These are phyloP conservation scores for Chimonanthus praecox DNA, from an alignment of 164 flowering plant genomes.

Conservation along the genomic window DNA sequence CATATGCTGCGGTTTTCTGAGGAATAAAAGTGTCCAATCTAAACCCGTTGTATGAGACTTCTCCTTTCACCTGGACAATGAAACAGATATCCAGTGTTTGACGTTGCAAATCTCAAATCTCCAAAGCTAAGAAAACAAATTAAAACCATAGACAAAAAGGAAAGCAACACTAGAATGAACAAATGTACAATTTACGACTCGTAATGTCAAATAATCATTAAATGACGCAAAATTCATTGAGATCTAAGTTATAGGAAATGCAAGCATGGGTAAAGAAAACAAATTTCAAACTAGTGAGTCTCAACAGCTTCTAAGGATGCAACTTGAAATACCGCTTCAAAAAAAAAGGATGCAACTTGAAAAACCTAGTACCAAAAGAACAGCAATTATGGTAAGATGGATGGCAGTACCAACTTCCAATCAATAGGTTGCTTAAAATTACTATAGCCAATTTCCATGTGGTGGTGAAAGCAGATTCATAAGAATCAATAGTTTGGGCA, in stretches of 20 bases:
- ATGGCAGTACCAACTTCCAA: too few species aligned
- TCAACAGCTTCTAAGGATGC: neutral
- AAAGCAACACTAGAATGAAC: neutral
- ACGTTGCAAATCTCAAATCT: neutral
- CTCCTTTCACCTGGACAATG: constrained; percentile 36
- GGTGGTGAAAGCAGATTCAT: too few species aligned
- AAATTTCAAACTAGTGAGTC: neutral
- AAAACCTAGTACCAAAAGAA: too few species aligned
- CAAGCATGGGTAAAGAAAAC: neutral
- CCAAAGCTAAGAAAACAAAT: neutral
- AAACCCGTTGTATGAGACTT: constrained; percentile 51
- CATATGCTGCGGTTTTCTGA: constrained; percentile 51
- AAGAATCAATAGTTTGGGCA: too few species aligned
- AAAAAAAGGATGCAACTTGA: too few species aligned
- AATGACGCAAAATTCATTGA: neutral
- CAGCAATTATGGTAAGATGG: too few species aligned
- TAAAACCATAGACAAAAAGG: neutral
- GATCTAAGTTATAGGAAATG: neutral
- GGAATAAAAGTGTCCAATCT: constrained; percentile 47
- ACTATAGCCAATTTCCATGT: too few species aligned
- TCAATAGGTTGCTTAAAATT: too few species aligned
- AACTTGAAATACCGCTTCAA: too few species aligned
- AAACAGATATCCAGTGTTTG: neutral
- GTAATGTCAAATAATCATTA: neutral
- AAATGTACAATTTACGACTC: neutral